phyloP scores from a whole-genome alignment of 805 yeast genomes.

The Yueomyces sinensis region DNA sequence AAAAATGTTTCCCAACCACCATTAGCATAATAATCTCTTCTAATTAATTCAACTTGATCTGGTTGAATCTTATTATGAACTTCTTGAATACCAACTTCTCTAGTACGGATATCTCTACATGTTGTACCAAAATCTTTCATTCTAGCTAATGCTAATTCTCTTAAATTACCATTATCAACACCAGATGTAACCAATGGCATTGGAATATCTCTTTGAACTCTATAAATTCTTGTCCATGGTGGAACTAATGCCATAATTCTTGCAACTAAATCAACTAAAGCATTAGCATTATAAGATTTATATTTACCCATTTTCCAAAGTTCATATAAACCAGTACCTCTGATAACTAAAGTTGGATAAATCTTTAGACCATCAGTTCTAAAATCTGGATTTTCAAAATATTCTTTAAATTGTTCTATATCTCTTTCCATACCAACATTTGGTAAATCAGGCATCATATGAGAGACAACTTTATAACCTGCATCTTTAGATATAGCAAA shows the following conservation, averaged over 20 bases:
- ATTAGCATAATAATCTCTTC: slow-evolving; percentile 94
- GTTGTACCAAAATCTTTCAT: slow-evolving; percentile 97
- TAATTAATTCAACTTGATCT: slow-evolving; percentile 88
- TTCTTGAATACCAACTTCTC: slow-evolving; percentile 98
- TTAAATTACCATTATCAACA: slow-evolving; percentile 91
- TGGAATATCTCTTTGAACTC: slow-evolving; percentile 98
- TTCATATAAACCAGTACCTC: slow-evolving; percentile 96
- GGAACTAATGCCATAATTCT: slow-evolving; percentile 93
- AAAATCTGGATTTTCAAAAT: slow-evolving; percentile 92
- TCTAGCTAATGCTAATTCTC: slow-evolving; percentile 91
- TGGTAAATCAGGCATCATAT: slow-evolving; percentile 99
- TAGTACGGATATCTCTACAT: slow-evolving; percentile 91
- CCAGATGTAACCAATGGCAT: slow-evolving; percentile 98
- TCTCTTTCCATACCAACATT: slow-evolving; percentile 99
- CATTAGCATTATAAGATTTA: slow-evolving; percentile 89
- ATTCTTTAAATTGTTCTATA: slow-evolving; percentile 87
- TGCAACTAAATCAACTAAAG: slow-evolving; percentile 87
- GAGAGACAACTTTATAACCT: slow-evolving; percentile 94
- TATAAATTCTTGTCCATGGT: slow-evolving; percentile 97
- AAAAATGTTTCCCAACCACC: slow-evolving; percentile 98
- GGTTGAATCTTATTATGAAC: slow-evolving; percentile 95
- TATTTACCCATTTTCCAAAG: slow-evolving; percentile 94
- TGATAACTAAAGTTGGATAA: slow-evolving; percentile 89
- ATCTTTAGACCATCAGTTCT: slow-evolving; percentile 93
- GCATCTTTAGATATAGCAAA: slow-evolving; percentile 96